These are phyloP conservation scores for Bimuria novae-zelandiae DNA, from an alignment of 2,329 filamentous ascomycete genomes.

Conservation along the genomic window DNA sequence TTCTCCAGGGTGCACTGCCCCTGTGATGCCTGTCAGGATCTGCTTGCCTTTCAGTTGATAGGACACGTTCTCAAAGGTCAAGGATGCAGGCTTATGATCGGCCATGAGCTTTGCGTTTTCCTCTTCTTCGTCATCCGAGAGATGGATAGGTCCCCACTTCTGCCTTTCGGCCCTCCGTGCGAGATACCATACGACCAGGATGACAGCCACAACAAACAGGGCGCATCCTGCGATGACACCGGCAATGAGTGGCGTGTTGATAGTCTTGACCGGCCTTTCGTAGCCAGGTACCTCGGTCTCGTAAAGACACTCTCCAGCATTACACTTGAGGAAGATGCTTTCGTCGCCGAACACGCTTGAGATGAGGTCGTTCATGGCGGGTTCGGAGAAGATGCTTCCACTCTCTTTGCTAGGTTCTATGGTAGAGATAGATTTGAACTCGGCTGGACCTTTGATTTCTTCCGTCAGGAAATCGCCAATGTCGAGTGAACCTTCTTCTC, in stretches of 20 bases:
- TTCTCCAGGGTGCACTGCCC: constrained; percentile 91
- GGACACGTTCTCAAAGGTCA: constrained; percentile 86
- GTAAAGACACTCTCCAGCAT: constrained; percentile 90
- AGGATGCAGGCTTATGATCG: constrained; percentile 86
- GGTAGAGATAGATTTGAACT: constrained; percentile 71
- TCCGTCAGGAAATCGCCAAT: constrained; percentile 85
- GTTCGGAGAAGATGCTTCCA: constrained; percentile 86
- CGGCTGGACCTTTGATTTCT: constrained; percentile 83
- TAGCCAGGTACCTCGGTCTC: constrained; percentile 93
- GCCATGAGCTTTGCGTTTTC: constrained; percentile 84
- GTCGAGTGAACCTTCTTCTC: constrained; percentile 87
- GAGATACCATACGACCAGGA: constrained; percentile 84
- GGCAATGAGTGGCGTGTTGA: constrained; percentile 96
- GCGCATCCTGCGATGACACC: constrained; percentile 86
- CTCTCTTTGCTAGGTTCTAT: constrained; percentile 60
- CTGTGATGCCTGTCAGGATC: constrained; percentile 79
- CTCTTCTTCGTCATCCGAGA: constrained; percentile 82
- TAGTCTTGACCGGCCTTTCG: constrained; percentile 82
- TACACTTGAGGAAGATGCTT: constrained; percentile 82
- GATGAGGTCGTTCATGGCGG: constrained; percentile 90
- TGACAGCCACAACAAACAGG: constrained; percentile 85
- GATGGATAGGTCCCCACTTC: constrained; percentile 72
- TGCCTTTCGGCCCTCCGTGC: constrained; percentile 69
- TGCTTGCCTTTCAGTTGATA: constrained; percentile 87
- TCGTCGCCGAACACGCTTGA: constrained; percentile 86